A percentile compares a stretch with the other conserved stretches of the same genome.
phyloP scores from a whole-genome alignment of 495 filamentous ascomycete genomes.

The Xylaria nigripes region DNA sequence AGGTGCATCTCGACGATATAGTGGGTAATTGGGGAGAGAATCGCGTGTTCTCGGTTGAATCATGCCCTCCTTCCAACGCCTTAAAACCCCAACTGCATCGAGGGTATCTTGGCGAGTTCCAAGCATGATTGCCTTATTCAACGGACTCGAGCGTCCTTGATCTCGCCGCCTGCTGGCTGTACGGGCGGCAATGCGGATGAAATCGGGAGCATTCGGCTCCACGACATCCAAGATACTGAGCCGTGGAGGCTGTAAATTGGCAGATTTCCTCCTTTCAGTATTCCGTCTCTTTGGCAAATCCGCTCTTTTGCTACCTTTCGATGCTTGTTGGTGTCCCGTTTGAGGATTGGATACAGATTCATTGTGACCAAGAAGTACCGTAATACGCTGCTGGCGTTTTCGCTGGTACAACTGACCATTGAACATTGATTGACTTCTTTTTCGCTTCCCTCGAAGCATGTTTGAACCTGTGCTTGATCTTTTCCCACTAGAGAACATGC shows the following conservation, averaged over 20 bases:
- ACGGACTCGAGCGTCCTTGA: constrained; percentile 65
- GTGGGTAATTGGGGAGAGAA: constrained; percentile 19
- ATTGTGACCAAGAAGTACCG: constrained; percentile 29
- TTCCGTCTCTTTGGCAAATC: constrained; percentile 6
- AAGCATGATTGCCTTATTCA: constrained; percentile 63
- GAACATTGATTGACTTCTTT: constrained; percentile 19
- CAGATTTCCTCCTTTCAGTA: background rate
- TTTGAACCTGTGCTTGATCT: constrained; percentile 14
- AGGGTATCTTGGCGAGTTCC: constrained; percentile 63
- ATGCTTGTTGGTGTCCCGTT: background rate
- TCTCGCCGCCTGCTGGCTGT: constrained; percentile 53
- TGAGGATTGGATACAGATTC: constrained; percentile 15
- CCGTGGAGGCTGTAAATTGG: constrained; percentile 23
- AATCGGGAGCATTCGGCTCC: constrained; percentile 52
- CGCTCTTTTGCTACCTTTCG: background rate
- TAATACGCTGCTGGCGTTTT: constrained; percentile 39
- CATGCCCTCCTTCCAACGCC: constrained; percentile 67
- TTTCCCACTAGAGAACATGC: constrained; percentile 42
- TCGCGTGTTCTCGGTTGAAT: constrained; percentile 42
- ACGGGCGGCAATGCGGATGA: constrained; percentile 72
- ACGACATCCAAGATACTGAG: constrained; percentile 69
- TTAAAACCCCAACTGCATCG: constrained; percentile 60
- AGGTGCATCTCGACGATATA: constrained; percentile 22
- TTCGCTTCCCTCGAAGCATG: constrained; percentile 24
- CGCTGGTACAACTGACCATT: constrained; percentile 19